Base-by-base conservation (phyloP, 257 asterid species). In the Solanum phureja region DNA sequence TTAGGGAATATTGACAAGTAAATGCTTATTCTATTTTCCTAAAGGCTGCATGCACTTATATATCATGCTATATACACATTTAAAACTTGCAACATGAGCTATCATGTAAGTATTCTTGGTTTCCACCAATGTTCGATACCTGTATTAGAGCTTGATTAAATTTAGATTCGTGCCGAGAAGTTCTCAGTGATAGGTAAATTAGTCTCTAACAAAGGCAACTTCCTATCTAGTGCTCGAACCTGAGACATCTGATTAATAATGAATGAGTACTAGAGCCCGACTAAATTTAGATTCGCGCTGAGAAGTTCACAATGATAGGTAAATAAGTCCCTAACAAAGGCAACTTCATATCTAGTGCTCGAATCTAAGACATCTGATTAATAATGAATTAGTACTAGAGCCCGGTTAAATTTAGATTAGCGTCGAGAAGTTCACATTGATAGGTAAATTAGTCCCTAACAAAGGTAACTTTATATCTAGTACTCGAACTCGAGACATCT, bases 31-130 rank as follows among this genome's bases (percentile, higher is more conserved):
- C 83, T 88, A 77, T 69, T 87, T 89, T 16, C 88, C 72, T 75
- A 89, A 44, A 79, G 87, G 64, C 89, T 85, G 90, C 91, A 84
- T 85, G 89, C 91, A 84, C 42, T 46, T 81, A 56, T 56, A 56
- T 56, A 42, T 52, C 87, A 81, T 81, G 86, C 44, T 33, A 37
- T 8, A 18, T 29, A 52, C 44, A 33, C 37, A 73, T 81, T 19
- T 27, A 24, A 64, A 64, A 81, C 37, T 62, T 89, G 66, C 81
- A 44, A 75, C 60, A 13, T 12, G 35, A 84, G 71, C 83, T 66
- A 66, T 66, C 34, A 42, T 89, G 88, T 58, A 69, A 27, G 29
- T 81, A 56, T 72, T 14, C 14, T 24, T n/a, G 33, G 4, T 69
- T 69, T 69, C 6, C 23, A 6, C 3, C 1, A 0, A 0, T 4